These are phyloP conservation scores for Wakefieldia striispora DNA, from an alignment of 768 basidiomycete genomes.

Conservation along the genomic window DNA sequence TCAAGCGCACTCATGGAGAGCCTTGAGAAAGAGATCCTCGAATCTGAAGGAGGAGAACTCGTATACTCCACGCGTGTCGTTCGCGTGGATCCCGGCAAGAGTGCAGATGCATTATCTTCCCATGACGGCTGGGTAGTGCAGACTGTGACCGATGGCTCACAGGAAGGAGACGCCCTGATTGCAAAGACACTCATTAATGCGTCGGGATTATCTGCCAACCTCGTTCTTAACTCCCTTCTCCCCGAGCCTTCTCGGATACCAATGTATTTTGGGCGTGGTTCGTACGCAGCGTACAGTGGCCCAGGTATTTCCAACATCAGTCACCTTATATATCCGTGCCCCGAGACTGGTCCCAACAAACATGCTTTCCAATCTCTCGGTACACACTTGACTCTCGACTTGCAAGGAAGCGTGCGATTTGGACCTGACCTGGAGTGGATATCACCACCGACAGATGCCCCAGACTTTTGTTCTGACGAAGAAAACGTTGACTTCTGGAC, in stretches of 20 bases:
- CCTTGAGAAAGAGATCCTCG: constrained; percentile 76
- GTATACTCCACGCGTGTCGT: constrained; percentile 82
- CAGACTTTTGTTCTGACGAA: constrained; percentile 31
- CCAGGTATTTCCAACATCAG: constrained; percentile 65
- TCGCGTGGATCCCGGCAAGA: constrained; percentile 67
- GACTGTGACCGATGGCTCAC: constrained; percentile 53
- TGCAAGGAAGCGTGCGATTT: constrained; percentile 83
- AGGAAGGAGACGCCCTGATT: constrained; percentile 60
- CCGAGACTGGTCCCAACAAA: constrained; percentile 54
- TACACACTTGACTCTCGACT: constrained; percentile 86
- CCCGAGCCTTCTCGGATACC: constrained; percentile 57
- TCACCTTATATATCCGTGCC: constrained; percentile 91
- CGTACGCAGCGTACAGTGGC: constrained; percentile 86
- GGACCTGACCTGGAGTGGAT: constrained; percentile 94
- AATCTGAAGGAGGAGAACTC: constrained; percentile 66
- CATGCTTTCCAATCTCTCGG: constrained; percentile 83
- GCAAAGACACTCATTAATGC: constrained; percentile 81
- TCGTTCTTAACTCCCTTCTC: constrained; percentile 70
- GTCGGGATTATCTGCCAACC: constrained; percentile 68
- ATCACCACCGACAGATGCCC: constrained; percentile 41
- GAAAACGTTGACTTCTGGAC: constrained; percentile 76
- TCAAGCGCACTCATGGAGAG: constrained; percentile 82
- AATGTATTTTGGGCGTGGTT: constrained; percentile 79
- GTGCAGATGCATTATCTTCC: constrained; percentile 26
- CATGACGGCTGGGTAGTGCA: constrained; percentile 88